phyloP scores from a whole-genome alignment of 306 rosid genomes.

The Inga oerstediana region DNA sequence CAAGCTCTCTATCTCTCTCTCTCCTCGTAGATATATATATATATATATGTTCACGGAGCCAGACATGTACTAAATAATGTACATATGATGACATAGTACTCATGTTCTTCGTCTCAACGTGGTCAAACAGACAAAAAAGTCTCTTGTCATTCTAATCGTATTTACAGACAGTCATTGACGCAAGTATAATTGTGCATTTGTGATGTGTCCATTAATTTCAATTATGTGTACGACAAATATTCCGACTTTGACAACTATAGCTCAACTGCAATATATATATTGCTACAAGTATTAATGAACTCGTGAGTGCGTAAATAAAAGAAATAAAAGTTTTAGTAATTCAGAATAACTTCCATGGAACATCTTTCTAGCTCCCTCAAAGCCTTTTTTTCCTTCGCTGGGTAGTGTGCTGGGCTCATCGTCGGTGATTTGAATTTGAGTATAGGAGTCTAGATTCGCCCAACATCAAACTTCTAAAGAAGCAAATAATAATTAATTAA shows the following conservation, averaged over 20 bases:
- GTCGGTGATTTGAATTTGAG: background rate
- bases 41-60: conserved; percentile 9
- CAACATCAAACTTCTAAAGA: background rate
- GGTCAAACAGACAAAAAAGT: conserved; percentile 43
- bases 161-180: conserved; percentile 43
- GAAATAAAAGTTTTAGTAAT: background rate
- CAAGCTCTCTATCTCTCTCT: background rate
- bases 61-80: conserved; percentile 39
- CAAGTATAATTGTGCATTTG: conserved; percentile 45
- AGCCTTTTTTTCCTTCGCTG: background rate
- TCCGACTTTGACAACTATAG: conserved; percentile 37
- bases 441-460: background rate
- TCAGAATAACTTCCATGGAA: background rate
- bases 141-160: conserved; percentile 41
- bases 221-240: conserved; percentile 40
- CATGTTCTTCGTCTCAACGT: conserved; percentile 35
- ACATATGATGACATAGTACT: conserved; percentile 31
- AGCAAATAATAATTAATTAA: background rate
- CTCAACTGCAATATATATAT: conserved; percentile 17
- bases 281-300: background rate
- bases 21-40: background rate
- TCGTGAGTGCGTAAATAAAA: background rate
- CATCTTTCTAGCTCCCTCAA: background rate
- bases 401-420: background rate
- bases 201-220: conserved; percentile 49